Evolutionary conservation across 768 basidiomycete species (phyloP), one percentile per base, ranked within the genome.

Genomic region (Lactifluus subvellereus): DNA sequence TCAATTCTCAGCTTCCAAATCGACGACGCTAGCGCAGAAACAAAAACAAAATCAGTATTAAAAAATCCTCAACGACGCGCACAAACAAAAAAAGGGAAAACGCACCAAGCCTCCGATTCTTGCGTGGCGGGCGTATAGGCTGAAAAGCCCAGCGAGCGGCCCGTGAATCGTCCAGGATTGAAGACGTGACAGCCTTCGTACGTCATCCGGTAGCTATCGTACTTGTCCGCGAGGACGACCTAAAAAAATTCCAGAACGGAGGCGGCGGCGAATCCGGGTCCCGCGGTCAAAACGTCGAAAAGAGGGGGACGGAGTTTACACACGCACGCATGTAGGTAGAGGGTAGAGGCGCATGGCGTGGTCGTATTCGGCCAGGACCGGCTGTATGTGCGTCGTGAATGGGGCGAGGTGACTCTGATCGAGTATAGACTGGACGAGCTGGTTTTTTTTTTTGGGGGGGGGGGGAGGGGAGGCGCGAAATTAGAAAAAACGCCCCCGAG

Each of bases 151-250:
- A 92, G 89, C 6, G 87, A 82, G 54, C 84, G 88, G 5, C 91
- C 85, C 14, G 94, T 79, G 71, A 98, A 98, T 54, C 88, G 86
- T 20, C 97, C 95, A 0, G 97, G 97, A 72, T 99, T 99, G 80
- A 98, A 94, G 32, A 98, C 97, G 74, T 98, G 97, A 69, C 97
- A 98, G 11, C 94, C 94, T 62, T 95, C 94, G 73, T 99, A 99
- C 1, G 95, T 98, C 66, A 97, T 80, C 69, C 97, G 93, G 73
- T 93, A 99, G 52, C 89, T 84, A 72, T 97, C 95, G 71, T 98
- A 97, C 74, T 89, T 94, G 76, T 99, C 97, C 1, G 97, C 97
- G 13, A 99, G 82, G 37, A 98, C 80, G 20, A 98, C 79, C 94
- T 97, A 65, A 18, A 32, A 45, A 37, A 3, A 27, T 27, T 27